Evolutionary conservation across 495 filamentous ascomycete species (phyloP).

Genomic region (Podospora australis): DNA sequence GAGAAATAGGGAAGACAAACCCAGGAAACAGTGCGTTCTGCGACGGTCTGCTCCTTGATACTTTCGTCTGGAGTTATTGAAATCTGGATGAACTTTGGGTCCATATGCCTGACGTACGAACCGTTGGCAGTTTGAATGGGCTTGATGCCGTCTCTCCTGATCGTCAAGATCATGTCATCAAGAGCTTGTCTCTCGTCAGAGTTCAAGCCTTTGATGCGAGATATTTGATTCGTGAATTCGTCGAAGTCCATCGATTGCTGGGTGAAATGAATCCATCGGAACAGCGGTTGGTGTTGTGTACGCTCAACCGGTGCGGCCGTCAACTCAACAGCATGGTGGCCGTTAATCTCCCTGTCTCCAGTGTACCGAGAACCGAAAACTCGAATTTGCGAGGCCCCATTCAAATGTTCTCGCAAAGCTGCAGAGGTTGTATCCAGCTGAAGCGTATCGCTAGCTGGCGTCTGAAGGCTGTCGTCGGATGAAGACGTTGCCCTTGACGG

Average conservation of each 20-base stretch:
- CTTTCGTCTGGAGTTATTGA: slow-evolving; percentile 16
- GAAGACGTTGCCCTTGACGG: neutral
- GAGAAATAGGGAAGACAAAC: slow-evolving; percentile 35
- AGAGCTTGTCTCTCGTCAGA: neutral
- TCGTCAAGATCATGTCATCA: neutral
- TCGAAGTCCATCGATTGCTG: slow-evolving; percentile 10
- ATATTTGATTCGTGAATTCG: slow-evolving; percentile 2
- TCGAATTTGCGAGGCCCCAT: neutral
- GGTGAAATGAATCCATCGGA: slow-evolving; percentile 6
- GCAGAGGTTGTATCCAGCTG: neutral
- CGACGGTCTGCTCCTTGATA: slow-evolving; percentile 10
- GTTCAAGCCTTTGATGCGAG: neutral
- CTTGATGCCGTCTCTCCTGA: slow-evolving; percentile 17
- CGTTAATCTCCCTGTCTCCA: slow-evolving; percentile 1
- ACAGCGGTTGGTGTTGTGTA: neutral
- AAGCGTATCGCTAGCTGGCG: no score
- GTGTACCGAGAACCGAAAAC: slow-evolving; percentile 2
- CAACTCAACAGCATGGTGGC: neutral
- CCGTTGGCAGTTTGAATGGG: slow-evolving; percentile 20
- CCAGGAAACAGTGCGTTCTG: slow-evolving; percentile 24
- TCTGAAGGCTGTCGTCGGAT: neutral
- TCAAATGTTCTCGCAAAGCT: neutral
- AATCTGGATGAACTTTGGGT: slow-evolving; percentile 23
- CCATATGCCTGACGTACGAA: slow-evolving; percentile 23
- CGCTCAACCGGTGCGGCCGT: neutral